Percentiles rank a stretch among this genome's conserved stretches.
These are phyloP conservation scores for Marchantia polymorpha DNA, from an alignment of 225 moss, liverwort and hornwort genomes.

Conservation along the genomic window DNA sequence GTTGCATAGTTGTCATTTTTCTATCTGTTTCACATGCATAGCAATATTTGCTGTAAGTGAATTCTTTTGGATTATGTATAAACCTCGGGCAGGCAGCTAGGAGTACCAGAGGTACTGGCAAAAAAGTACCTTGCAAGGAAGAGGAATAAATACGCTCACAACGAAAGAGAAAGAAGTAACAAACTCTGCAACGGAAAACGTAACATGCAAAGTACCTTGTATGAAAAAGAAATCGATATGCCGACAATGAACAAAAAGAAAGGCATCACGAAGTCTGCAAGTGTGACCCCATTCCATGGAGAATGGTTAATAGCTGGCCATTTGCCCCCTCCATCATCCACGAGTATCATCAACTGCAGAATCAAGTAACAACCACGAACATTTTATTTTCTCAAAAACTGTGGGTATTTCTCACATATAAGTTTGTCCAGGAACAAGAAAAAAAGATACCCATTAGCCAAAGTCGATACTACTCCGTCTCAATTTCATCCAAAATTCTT, in stretches of 20 bases:
- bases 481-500: too few species aligned
- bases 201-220: slow-evolving; percentile 26
- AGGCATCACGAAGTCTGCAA: slow-evolving; percentile 67
- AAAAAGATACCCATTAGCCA: too few species aligned
- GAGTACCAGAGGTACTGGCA: too few species aligned
- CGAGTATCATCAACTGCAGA: slow-evolving; percentile 52
- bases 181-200: not conserved
- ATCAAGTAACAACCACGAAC: not conserved
- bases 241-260: slow-evolving; percentile 67
- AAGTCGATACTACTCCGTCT: too few species aligned
- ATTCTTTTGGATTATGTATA: too few species aligned
- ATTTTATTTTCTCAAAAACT: not conserved
- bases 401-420: not conserved
- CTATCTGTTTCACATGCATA: too few species aligned
- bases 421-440: too few species aligned
- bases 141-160: not conserved
- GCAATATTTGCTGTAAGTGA: too few species aligned
- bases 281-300: slow-evolving; percentile 67
- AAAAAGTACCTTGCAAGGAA: too few species aligned
- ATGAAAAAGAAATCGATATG: slow-evolving; percentile 46
- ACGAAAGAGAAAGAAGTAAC: not conserved
- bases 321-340: slow-evolving; percentile 44
- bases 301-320: slow-evolving; percentile 56
- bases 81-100: too few species aligned
- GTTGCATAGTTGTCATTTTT: too few species aligned